Conservation (phyloP, 2,329 filamentous ascomycete genomes). For the Epichloe hybrida region DNA sequence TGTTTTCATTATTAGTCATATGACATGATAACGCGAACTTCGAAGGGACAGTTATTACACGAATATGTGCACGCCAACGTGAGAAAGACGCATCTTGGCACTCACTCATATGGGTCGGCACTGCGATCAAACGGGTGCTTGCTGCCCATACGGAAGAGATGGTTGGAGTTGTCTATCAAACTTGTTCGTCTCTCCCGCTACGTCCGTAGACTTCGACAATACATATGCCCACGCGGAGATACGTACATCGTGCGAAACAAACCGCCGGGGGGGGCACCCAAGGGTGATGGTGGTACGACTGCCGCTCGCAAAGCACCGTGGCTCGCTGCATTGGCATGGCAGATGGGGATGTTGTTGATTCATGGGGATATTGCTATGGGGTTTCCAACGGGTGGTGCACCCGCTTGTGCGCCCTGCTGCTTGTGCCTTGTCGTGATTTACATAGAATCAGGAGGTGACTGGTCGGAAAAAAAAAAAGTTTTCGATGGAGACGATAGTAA, state of each 20-base stretch:
- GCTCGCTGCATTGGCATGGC: neutral
- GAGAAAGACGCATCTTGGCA: neutral
- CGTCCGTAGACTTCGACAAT: neutral
- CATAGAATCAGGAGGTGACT: too few species aligned
- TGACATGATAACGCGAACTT: too few species aligned
- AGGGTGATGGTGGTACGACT: neutral
- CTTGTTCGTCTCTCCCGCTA: too few species aligned
- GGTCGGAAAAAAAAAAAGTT: too few species aligned
- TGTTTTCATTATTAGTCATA: too few species aligned
- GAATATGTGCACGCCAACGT: neutral
- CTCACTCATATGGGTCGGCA: neutral
- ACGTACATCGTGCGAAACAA: neutral
- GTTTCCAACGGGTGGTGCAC: neutral
- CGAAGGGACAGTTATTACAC: too few species aligned
- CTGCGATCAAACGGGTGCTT: neutral
- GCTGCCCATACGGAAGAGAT: neutral
- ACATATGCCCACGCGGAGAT: neutral
- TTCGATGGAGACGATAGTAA: too few species aligned
- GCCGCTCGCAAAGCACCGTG: neutral
- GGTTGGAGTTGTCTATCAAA: too few species aligned
- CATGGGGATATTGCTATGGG: neutral
- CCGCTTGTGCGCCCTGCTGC: too few species aligned
- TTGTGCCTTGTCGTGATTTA: neutral
- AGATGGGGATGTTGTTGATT: conserved; percentile 1
- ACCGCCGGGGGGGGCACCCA: neutral